These are phyloP conservation scores for Iris pallida DNA, from an alignment of 116 monocot genomes.

Conservation along the genomic window DNA sequence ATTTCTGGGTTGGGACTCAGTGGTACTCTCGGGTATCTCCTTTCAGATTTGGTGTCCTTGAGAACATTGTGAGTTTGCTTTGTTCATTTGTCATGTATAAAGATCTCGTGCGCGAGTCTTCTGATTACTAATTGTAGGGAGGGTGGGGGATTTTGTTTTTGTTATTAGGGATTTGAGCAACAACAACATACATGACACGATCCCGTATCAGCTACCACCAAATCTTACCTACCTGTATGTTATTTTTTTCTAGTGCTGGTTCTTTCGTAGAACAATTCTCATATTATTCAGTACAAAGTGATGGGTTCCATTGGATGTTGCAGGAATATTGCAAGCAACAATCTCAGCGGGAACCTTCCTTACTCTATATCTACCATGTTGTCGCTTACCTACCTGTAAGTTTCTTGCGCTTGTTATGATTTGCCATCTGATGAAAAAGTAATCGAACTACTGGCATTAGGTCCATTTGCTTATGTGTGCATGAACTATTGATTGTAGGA, in stretches of 20 bases:
- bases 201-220: conserved; percentile 84
- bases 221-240: conserved; percentile 79
- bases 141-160: conserved; percentile 6
- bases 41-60: conserved; percentile 61
- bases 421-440: no score
- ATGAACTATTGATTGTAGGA: no score
- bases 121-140: not conserved
- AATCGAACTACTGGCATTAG: no score
- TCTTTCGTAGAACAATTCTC: no score
- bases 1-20: conserved; percentile 57
- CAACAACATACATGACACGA: conserved; percentile 60
- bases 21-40: conserved; percentile 69
- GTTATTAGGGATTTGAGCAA: conserved; percentile 70
- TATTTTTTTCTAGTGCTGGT: conserved; percentile 6
- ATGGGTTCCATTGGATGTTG: conserved; percentile 7
- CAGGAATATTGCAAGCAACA: conserved; percentile 83
- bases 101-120: not conserved
- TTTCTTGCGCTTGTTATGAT: no score
- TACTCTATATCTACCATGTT: no score
- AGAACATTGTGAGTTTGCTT: conserved; percentile 62
- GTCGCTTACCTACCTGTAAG: no score
- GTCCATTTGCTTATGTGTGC: no score
- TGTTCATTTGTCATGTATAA: not conserved
- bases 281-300: conserved; percentile 4
- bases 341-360: conserved; percentile 61